Base-by-base conservation (phyloP, 768 basidiomycete species). In the Boletus reticulatus region DNA sequence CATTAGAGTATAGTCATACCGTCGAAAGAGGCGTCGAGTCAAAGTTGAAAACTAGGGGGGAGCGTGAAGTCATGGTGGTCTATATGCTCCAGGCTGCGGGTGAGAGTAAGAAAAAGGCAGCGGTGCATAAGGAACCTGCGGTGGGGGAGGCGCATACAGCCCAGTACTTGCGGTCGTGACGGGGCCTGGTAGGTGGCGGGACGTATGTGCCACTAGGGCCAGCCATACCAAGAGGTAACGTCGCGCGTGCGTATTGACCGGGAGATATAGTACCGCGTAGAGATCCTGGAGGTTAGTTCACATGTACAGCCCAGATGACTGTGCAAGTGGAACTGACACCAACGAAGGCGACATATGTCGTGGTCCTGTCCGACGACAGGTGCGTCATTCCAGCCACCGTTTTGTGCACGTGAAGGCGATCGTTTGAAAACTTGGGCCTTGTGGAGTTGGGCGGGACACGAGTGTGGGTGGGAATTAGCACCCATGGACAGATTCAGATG, bases 281-380 rank as follows among this genome's bases (percentile, higher is more conserved):
- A 38, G 69, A 67, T 27, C 69, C 73, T 17, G 78, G 76, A 14
- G 80, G 77, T 3, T 74, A 1, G 69, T 73, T 29, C 71, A 74
- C 17, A 67, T 53, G 56, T 78, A 77, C 70, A 3, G n/a, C n/a
- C n/a, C 74, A n/a, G 72, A 60, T 9, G 62, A 64, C 2, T 72
- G 70, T 61, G 53, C 62, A 41, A 68, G 67, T 19, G 63, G 64
- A 31, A 65, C 56, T 1, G 72, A 52, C n/a, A 66, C 67, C 24
- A 64, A 13, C 16, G 64, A 63, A 10, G 71, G n/a, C n/a, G n/a
- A n/a, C n/a, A n/a, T n/a, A n/a, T n/a, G n/a, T n/a, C n/a, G n/a
- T n/a, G n/a, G n/a, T n/a, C n/a, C n/a, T n/a, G n/a, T n/a, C n/a
- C n/a, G n/a, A n/a, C n/a, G n/a, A n/a, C n/a, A n/a, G n/a, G n/a